Conservation (phyloP, 345 rosid genomes). For the Toxicodendron radicans region DNA sequence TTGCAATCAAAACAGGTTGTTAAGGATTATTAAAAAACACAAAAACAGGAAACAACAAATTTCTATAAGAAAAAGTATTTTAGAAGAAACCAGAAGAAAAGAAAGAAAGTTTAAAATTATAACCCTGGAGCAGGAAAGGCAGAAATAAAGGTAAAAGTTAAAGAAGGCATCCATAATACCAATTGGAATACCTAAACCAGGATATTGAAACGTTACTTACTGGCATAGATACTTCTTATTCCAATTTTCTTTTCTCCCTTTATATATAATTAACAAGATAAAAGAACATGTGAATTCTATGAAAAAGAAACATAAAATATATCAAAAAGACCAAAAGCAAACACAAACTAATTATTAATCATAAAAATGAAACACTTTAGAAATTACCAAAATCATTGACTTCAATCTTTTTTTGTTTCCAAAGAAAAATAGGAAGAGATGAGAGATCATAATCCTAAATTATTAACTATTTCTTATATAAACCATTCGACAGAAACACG, state of each 20-base stretch:
- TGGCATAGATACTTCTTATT: not conserved
- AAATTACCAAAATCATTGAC: slow-evolving; percentile 1
- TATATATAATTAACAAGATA: not conserved
- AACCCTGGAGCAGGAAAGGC: not conserved
- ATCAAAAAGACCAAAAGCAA: not conserved
- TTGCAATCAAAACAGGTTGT: not conserved
- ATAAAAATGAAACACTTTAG: not conserved
- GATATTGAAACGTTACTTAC: not conserved
- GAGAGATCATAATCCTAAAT: not conserved
- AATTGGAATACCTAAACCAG: not conserved
- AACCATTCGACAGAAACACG: not conserved
- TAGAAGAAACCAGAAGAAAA: not conserved
- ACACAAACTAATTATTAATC: not conserved
- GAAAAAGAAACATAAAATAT: slow-evolving; percentile 7
- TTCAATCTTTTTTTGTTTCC: not conserved
- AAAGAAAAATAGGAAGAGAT: not conserved
- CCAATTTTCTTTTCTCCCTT: not conserved
- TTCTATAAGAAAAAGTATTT: not conserved
- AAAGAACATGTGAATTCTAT: not conserved
- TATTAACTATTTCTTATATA: not conserved
- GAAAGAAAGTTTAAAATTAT: not conserved
- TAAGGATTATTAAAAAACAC: not conserved
- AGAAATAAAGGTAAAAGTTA: not conserved
- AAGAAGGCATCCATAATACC: not conserved
- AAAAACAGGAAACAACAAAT: not conserved